These are phyloP conservation scores for Globisporangium canariense DNA, from an alignment of 352 stramenopile genomes.

Conservation along the genomic window DNA sequence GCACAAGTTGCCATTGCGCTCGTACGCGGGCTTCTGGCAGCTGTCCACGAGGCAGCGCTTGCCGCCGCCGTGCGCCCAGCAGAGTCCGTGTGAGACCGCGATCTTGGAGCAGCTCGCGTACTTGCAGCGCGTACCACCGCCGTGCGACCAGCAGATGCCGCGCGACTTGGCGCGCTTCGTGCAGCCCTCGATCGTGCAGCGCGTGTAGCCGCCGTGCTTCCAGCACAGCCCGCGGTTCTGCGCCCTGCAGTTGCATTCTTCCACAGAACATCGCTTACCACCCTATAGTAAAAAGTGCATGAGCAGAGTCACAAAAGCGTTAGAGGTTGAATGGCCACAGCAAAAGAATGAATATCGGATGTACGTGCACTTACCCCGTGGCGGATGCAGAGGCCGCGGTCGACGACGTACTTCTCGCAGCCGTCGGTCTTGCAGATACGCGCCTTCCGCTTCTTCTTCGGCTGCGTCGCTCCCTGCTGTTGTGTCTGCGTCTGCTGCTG, in stretches of 20 bases:
- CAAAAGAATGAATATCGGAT: not conserved
- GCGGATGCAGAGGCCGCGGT: constrained; percentile 41
- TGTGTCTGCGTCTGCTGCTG: not conserved
- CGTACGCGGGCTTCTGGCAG: constrained; percentile 50
- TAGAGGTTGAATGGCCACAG: not conserved
- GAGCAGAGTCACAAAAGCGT: not conserved
- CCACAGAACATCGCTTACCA: constrained; percentile 39
- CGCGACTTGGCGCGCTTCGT: constrained; percentile 36
- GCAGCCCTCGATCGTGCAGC: constrained; percentile 48
- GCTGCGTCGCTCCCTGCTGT: not conserved
- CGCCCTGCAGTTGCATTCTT: constrained; percentile 34
- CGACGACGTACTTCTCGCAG: constrained; percentile 44
- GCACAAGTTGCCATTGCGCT: constrained; percentile 34
- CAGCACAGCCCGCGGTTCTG: constrained; percentile 39
- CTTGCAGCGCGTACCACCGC: constrained; percentile 42
- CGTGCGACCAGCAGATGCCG: constrained; percentile 32
- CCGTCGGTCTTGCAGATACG: constrained; percentile 38
- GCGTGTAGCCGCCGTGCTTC: constrained; percentile 51
- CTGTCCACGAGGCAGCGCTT: constrained; percentile 45
- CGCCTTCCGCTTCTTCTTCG: constrained; percentile 42
- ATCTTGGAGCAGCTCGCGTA: constrained; percentile 49
- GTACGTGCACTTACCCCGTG: constrained; percentile 25
- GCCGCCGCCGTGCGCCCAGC: constrained; percentile 53
- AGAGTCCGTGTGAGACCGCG: constrained; percentile 45
- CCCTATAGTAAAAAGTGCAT: constrained; percentile 13